Percentiles rank a stretch among this genome's conserved stretches.
These are phyloP conservation scores for Murraya koenigii DNA, from an alignment of 345 rosid genomes.

Conservation along the genomic window DNA sequence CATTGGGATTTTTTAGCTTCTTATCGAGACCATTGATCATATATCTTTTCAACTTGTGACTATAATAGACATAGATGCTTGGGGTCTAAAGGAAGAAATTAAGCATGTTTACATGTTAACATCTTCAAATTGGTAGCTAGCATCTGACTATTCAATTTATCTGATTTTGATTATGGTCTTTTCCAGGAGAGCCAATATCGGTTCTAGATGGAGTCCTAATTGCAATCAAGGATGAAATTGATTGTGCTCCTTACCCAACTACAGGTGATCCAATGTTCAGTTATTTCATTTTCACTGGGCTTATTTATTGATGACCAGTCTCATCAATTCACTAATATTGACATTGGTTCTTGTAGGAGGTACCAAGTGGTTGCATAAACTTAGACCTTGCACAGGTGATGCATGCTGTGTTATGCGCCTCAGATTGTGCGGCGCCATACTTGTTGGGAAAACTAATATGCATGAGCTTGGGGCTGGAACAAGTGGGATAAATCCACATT, in stretches of 20 bases:
- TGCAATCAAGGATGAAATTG: constrained; percentile 78
- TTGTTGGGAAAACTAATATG: constrained; percentile 78
- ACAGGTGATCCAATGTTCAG: constrained; percentile 38
- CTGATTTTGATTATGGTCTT: neutral
- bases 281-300: neutral
- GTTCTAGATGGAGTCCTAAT: constrained; percentile 67
- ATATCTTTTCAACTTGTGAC: too few relatives aligned
- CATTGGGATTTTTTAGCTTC: neutral
- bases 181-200: constrained; percentile 59
- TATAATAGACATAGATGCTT: too few relatives aligned
- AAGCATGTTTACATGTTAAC: too few relatives aligned
- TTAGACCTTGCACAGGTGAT: constrained; percentile 49
- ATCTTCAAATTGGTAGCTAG: neutral
- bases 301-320: neutral
- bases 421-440: constrained; percentile 59
- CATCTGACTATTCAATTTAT: neutral
- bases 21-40: too few relatives aligned
- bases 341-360: constrained; percentile 45
- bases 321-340: neutral
- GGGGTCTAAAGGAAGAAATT: too few relatives aligned
- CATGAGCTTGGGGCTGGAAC: constrained; percentile 86
- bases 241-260: constrained; percentile 72
- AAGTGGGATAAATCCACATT: constrained; percentile 77
- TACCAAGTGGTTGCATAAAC: constrained; percentile 68
- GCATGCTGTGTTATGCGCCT: constrained; percentile 61